These are phyloP conservation scores for Diddensiella santjacobensis DNA, from an alignment of 805 yeast species.

Conservation along the genomic window DNA sequence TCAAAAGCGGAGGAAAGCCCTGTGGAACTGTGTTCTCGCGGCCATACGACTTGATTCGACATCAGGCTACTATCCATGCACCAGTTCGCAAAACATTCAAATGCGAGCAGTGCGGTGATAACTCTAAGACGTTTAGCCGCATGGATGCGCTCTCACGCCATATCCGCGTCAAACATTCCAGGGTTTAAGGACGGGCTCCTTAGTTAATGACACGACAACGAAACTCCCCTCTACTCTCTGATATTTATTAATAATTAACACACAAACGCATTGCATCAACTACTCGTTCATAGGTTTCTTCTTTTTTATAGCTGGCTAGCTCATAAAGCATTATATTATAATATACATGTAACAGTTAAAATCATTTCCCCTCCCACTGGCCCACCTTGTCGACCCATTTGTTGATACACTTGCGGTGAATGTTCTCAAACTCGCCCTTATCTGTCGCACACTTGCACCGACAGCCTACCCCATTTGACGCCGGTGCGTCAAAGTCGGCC, in stretches of 20 bases:
- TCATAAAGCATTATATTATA: not conserved
- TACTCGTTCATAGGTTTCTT: too few species aligned
- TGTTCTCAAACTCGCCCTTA: conserved; percentile 32
- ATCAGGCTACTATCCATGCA: conserved; percentile 95
- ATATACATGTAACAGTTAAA: not conserved
- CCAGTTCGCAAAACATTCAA: conserved; percentile 77
- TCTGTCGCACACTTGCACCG: conserved; percentile 73
- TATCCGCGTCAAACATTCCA: conserved; percentile 76
- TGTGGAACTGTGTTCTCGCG: conserved; percentile 84
- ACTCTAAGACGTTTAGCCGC: conserved; percentile 81
- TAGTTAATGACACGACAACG: too few species aligned
- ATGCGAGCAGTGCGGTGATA: conserved; percentile 81
- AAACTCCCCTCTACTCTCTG: not conserved
- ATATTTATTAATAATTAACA: not conserved
- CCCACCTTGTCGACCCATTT: conserved; percentile 34
- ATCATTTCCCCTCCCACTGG: conserved; percentile 25
- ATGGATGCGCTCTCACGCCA: conserved; percentile 94
- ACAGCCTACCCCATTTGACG: conserved; percentile 66
- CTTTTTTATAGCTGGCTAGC: too few species aligned
- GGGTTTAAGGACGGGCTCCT: not conserved
- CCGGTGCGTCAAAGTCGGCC: conserved; percentile 37
- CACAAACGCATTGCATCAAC: not conserved
- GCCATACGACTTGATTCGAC: conserved; percentile 91
- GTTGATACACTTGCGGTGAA: conserved; percentile 32
- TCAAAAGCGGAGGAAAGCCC: conserved; percentile 57